Evolutionary conservation across 352 stramenopile genomes (phyloP).

Genomic region (Globisporangium mamillatum): DNA sequence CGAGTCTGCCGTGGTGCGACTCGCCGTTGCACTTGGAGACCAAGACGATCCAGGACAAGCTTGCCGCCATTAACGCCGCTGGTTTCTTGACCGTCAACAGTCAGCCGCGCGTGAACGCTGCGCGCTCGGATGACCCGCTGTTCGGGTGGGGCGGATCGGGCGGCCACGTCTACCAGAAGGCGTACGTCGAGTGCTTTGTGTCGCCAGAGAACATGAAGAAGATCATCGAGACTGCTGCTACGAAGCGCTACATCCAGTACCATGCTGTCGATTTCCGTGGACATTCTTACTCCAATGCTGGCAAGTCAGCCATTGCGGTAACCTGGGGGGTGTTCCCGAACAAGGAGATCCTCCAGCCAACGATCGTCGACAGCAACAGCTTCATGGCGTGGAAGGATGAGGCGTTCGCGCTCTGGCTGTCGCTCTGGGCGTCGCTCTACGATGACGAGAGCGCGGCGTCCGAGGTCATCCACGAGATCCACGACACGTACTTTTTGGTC

Average conservation of each 20-base stretch:
- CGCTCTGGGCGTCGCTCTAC: conserved; percentile 96
- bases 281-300: conserved; percentile 89
- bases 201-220: conserved; percentile 91
- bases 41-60: conserved; percentile 77
- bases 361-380: conserved; percentile 96
- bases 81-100: conserved; percentile 98
- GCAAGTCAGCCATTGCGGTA: conserved; percentile 92
- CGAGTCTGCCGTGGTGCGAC: conserved; percentile 97
- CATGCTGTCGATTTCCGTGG: conserved; percentile 88
- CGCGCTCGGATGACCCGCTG: conserved; percentile 84
- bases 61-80: conserved; percentile 68
- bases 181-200: conserved; percentile 98
- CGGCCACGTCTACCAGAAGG: conserved; percentile 98
- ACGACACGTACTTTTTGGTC: conserved; percentile 97
- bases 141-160: conserved; percentile 97
- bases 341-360: conserved; percentile 95
- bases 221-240: conserved; percentile 83
- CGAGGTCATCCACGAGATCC: conserved; percentile 93
- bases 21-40: conserved; percentile 94
- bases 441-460: conserved; percentile 87
- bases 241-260: conserved; percentile 87
- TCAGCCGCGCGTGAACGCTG: conserved; percentile 90
- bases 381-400: conserved; percentile 97
- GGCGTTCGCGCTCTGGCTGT: conserved; percentile 96
- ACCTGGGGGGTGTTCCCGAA: conserved; percentile 99